These are phyloP conservation scores for Polygonum maritimum DNA, from an alignment of 148 eudicot genomes.

Conservation along the genomic window DNA sequence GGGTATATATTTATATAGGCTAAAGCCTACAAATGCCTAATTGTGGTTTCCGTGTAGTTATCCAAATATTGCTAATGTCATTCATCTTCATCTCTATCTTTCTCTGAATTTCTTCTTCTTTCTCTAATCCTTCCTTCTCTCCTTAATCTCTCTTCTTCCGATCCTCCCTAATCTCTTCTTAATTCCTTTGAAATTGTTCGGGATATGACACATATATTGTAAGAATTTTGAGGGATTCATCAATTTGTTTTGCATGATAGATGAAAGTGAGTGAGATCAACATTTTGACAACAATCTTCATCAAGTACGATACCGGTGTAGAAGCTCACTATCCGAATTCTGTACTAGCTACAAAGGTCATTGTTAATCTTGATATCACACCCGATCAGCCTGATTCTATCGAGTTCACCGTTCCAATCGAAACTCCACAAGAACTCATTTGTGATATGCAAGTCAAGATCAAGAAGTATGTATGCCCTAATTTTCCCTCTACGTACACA, in stretches of 20 bases:
- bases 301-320: neutral
- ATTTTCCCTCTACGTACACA: neutral
- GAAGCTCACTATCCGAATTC: slow-evolving; percentile 6
- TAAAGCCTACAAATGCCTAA: too few species aligned
- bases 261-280: slow-evolving; percentile 4
- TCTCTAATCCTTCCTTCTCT: too few species aligned
- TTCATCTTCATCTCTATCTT: too few species aligned
- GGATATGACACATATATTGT: too few species aligned
- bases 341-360: neutral
- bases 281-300: neutral
- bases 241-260: neutral
- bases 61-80: too few species aligned
- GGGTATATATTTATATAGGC: too few species aligned
- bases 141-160: too few species aligned
- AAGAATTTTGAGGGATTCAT: neutral
- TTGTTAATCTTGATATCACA: neutral
- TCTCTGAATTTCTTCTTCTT: too few species aligned
- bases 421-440: neutral
- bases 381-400: slow-evolving; percentile 1
- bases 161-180: too few species aligned
- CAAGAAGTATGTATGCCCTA: neutral
- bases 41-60: too few species aligned
- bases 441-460: neutral
- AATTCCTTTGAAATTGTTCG: too few species aligned
- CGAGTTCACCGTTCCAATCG: neutral